Evolutionary conservation across 768 basidiomycete species (phyloP).

Genomic region (Chalciporus sphaerocephalus): DNA sequence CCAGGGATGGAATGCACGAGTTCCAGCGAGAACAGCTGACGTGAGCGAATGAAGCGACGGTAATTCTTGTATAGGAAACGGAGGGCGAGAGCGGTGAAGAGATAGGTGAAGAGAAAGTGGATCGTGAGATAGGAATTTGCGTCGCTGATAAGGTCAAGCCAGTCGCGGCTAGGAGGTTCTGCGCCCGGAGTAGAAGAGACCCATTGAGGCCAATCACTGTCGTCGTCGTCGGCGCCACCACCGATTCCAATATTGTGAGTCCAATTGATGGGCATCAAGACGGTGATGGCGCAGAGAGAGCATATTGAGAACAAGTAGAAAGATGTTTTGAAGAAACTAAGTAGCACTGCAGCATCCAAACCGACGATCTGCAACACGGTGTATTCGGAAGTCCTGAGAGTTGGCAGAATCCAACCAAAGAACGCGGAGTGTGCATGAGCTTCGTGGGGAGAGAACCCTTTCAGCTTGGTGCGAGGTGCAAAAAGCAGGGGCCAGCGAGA

Average conservation of each 20-base stretch:
- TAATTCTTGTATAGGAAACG: conserved; percentile 89
- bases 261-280: conserved; percentile 96
- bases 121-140: conserved; percentile 85
- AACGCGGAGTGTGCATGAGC: conserved; percentile 82
- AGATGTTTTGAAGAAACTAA: conserved; percentile 93
- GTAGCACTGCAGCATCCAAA: conserved; percentile 90
- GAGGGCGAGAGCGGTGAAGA: conserved; percentile 85
- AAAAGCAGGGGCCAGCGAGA: conserved; percentile 87
- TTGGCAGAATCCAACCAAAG: conserved; percentile 96
- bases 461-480: conserved; percentile 90
- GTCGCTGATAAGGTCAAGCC: conserved; percentile 87
- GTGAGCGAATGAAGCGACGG: conserved; percentile 78
- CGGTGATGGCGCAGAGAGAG: conserved; percentile 71
- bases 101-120: conserved; percentile 89
- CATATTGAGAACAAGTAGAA: conserved; percentile 89
- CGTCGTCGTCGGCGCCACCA: conserved; percentile 41
- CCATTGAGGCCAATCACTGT: conserved; percentile 44
- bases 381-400: conserved; percentile 84
- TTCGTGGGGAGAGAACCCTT: conserved; percentile 93
- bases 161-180: conserved; percentile 44
- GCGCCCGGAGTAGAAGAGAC: conserved; percentile 20
- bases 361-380: conserved; percentile 95
- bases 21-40: conserved; percentile 92
- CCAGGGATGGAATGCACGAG: conserved; percentile 93
- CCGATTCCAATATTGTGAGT: conserved; percentile 74